Conservation (phyloP, 345 rosid genomes). For the Salix viminalis region DNA sequence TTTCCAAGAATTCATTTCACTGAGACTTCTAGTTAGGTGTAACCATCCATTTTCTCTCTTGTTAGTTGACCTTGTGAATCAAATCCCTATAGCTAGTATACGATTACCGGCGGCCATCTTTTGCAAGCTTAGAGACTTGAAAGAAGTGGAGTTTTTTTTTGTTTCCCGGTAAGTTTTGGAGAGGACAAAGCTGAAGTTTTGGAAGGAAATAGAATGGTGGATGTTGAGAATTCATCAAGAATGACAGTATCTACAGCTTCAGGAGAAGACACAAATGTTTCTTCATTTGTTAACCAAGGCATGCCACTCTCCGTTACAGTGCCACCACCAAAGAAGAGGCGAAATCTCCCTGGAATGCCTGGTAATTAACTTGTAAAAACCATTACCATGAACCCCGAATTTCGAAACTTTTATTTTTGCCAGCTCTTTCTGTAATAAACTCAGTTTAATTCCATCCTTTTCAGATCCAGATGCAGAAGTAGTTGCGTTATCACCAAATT, state of each 20-base stretch:
- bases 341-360: conserved; percentile 85
- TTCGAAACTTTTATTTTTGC: not conserved
- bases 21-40: conserved; percentile 2
- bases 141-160: not conserved
- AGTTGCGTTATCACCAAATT: conserved; percentile 60
- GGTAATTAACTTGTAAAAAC: conserved; percentile 30
- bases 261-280: conserved; percentile 29
- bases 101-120: not conserved
- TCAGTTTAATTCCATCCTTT: not conserved
- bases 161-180: not conserved
- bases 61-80: conserved; percentile 1
- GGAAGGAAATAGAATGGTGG: conserved; percentile 25
- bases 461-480: conserved; percentile 77
- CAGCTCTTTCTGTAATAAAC: not conserved
- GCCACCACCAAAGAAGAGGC: conserved; percentile 49
- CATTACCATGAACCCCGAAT: not conserved
- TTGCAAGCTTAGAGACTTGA: not conserved
- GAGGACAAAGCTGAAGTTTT: not conserved
- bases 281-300: conserved; percentile 27
- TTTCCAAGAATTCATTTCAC: not conserved
- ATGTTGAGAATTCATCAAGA: conserved; percentile 38
- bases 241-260: conserved; percentile 41
- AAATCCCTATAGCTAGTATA: not conserved
- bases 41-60: conserved; percentile 1
- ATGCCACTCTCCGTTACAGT: conserved; percentile 14